Evolutionary conservation across 352 stramenopile genomes (phyloP), one percentile per base, ranked within the genome.

Genomic region (Phytophthora brassicae): DNA sequence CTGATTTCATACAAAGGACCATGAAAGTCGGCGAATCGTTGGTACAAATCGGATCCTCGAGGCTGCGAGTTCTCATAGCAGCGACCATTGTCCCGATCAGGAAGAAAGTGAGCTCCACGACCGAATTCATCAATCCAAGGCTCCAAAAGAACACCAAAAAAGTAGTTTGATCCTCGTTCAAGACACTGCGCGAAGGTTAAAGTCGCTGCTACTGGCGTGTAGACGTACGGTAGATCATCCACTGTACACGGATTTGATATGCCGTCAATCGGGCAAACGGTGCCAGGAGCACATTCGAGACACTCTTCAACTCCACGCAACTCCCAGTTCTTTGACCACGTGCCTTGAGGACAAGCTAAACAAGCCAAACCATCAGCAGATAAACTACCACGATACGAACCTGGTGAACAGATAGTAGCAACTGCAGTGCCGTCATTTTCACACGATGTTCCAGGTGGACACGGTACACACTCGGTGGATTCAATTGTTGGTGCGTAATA

Each of bases 291-390:
- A 75, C 95, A 99, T 20, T 83, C 75, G 6, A 79, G 90, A 70
- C 96, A 99, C 64, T 98, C 94, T 26, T 91, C 82, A 28, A 95
- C 84, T n/a, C 96, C 89, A 46, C 95, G 86, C 3, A 99, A 71
- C 46, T 98, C 93, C 94, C 95, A 99, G 74, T 99, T 99, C 74
- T 99, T 99, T 14, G 90, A 98, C 97, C 97, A 99, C 11, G 92
- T 98, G 6, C 96, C 96, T 72, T 98, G 86, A 11, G 95, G 90
- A 73, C 91, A 98, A 42, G 85, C 74, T 3, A 90, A 67, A 66
- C 95, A 98, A 8, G 92, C 86, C 29, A 97, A 60, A 13, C 88
- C 92, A 68, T 99, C 93, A n/a, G 75, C 82, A 1, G 72, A 70
- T 1, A 97, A 57, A 39, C 77, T 93, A 2, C 84, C 86, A 12